Evolutionary conservation across 1,284 basidiomycete genomes (phyloP).

Genomic region (Anthracocystis walkeri): DNA sequence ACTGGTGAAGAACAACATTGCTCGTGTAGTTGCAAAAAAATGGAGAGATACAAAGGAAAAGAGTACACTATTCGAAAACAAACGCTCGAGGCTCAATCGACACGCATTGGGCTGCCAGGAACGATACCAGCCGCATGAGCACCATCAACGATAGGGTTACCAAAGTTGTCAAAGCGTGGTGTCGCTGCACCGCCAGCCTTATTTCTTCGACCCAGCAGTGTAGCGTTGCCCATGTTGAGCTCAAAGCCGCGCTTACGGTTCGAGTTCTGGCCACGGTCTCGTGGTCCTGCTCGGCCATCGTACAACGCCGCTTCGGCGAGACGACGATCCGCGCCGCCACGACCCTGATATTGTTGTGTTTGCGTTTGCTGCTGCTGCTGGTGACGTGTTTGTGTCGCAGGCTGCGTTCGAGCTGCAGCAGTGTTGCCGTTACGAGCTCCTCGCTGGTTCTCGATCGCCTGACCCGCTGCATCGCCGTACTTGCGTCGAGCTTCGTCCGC

Average conservation of each 20-base stretch:
- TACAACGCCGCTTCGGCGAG: conserved; percentile 69
- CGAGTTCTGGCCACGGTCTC: conserved; percentile 55
- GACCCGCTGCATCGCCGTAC: conserved; percentile 68
- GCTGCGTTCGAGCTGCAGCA: conserved; percentile 18
- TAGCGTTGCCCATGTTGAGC: conserved; percentile 66
- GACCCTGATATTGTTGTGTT: conserved; percentile 61
- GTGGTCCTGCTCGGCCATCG: conserved; percentile 61
- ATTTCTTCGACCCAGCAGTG: conserved; percentile 63
- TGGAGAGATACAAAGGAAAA: neutral
- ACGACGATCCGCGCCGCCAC: conserved; percentile 61
- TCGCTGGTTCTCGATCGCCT: conserved; percentile 61
- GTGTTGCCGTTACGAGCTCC: conserved; percentile 54
- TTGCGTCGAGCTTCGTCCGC: conserved; percentile 59
- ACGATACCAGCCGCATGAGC: conserved; percentile 47
- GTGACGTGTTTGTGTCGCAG: conserved; percentile 41
- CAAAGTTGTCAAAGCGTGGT: conserved; percentile 37
- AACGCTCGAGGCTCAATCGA: conserved; percentile 27
- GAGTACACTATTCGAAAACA: neutral
- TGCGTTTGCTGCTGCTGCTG: conserved; percentile 29
- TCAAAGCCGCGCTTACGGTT: conserved; percentile 60
- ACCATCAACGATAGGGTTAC: conserved; percentile 46
- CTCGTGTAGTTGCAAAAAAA: conserved; percentile 18
- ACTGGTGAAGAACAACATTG: neutral
- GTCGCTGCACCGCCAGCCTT: conserved; percentile 27
- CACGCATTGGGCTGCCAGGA: conserved; percentile 59